These are phyloP conservation scores for Colletotrichum tropicale DNA, from an alignment of 2,329 filamentous ascomycete species.

Conservation along the genomic window DNA sequence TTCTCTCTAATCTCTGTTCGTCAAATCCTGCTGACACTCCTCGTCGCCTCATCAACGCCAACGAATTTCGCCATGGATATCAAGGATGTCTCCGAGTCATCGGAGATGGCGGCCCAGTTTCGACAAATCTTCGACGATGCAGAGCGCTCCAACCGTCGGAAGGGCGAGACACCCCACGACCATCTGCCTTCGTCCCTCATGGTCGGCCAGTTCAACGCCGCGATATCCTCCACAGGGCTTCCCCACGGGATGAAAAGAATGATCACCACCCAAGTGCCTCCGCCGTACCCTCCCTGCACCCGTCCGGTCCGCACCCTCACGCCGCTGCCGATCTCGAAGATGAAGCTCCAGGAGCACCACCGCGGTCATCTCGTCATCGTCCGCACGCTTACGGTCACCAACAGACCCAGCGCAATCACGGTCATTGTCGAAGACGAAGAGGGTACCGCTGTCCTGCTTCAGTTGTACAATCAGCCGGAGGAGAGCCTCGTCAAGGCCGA, in stretches of 20 bases:
- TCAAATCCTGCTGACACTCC: neutral
- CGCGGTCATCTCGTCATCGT: slow-evolving; percentile 23
- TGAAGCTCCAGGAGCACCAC: slow-evolving; percentile 34
- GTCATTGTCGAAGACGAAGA: slow-evolving; percentile 44
- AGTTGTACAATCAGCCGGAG: slow-evolving; percentile 46
- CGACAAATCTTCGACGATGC: neutral
- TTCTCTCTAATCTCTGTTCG: neutral
- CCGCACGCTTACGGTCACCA: slow-evolving; percentile 22
- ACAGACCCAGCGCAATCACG: slow-evolving; percentile 23
- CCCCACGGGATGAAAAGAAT: neutral
- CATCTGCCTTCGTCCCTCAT: neutral
- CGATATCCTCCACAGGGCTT: neutral
- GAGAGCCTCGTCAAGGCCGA: slow-evolving; percentile 34
- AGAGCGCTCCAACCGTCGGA: neutral
- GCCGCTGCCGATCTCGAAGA: slow-evolving; percentile 28
- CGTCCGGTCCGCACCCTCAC: slow-evolving; percentile 22
- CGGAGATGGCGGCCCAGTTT: neutral
- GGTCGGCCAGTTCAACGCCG: neutral
- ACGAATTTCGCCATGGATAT: neutral
- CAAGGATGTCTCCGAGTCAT: neutral
- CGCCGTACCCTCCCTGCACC: slow-evolving; percentile 27
- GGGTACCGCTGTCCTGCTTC: slow-evolving; percentile 35
- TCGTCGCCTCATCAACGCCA: neutral
- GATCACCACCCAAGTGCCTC: neutral
- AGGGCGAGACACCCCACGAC: neutral